Base-by-base conservation (phyloP, 2,329 filamentous ascomycete species). In the Colletotrichum eleusines region DNA sequence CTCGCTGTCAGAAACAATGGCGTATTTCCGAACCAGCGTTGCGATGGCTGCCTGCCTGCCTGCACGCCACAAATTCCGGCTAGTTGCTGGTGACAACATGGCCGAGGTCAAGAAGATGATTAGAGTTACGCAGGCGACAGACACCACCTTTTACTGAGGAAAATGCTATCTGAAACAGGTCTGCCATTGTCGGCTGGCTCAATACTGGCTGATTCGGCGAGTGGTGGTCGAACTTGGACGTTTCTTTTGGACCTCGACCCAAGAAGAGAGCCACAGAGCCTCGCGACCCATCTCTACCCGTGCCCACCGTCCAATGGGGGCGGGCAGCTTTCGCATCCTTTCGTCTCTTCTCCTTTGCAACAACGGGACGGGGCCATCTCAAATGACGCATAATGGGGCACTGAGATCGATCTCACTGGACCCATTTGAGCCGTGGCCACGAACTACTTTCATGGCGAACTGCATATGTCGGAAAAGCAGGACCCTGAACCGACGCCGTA, bases 201-300 rank as follows among this genome's bases (percentile, higher is more conserved):
- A n/a, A n/a, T n/a, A n/a, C n/a, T 3, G 51, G 9, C 31, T n/a
- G 20, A 54, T 66, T 50, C 53, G 51, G 40, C 44, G 44, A 40
- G 55, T 54, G 62, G 35, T 59, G 18, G 40, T 50, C 48, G 23
- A 54, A 59, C 46, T 44, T 65, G 55, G 46, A 55, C 67, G 50
- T 67, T 66, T 70, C 63, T 55, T 70, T 61, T 35, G 40, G 50
- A 55, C 26, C 63, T 60, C 50, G n/a, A 31, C 68, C 64, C 51
- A 16, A 63, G 53, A 38, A 71, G 51, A 40, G 40, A 68, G 57
- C 68, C 64, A 58, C 51, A 51, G 68, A 71, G 68, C 53, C 68
- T 71, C 63, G 38, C 51, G 68, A 67, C 68, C 68, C 68, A 71
- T 71, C 64, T 71, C 63, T 71, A 71, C 63, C 68, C 68, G 68